phyloP scores from a whole-genome alignment of 805 yeast genomes.

The Nakazawaea peltata region DNA sequence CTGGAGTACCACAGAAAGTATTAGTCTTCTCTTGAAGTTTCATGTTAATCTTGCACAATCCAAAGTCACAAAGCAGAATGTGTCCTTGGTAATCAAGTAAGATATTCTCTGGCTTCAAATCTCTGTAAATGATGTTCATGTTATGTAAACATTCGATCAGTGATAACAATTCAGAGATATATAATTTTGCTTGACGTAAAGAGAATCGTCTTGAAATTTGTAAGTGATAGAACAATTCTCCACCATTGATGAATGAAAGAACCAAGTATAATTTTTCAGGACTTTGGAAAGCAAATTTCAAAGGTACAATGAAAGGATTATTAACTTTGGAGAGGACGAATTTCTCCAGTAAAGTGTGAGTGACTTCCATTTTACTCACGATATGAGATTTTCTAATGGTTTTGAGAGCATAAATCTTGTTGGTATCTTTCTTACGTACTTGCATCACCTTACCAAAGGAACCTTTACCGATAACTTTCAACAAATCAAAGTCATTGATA shows the following conservation, averaged over 20 bases:
- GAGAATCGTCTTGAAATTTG: constrained; percentile 88
- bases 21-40: constrained; percentile 73
- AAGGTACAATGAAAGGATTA: constrained; percentile 93
- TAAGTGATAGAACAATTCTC: constrained; percentile 90
- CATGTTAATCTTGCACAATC: constrained; percentile 94
- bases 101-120: constrained; percentile 93
- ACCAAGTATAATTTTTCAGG: constrained; percentile 92
- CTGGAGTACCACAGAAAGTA: constrained; percentile 98
- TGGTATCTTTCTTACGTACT: constrained; percentile 91
- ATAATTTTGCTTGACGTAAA: constrained; percentile 82
- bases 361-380: constrained; percentile 89
- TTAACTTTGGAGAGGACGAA: constrained; percentile 89
- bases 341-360: constrained; percentile 93
- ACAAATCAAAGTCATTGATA: constrained; percentile 85
- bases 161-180: constrained; percentile 87
- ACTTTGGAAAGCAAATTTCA: constrained; percentile 94
- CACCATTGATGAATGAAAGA: constrained; percentile 91
- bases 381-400: constrained; percentile 92
- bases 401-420: constrained; percentile 89
- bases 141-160: constrained; percentile 91
- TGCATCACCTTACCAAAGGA: constrained; percentile 99
- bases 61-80: constrained; percentile 95
- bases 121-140: constrained; percentile 89
- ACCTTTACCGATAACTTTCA: constrained; percentile 96
- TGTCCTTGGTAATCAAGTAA: constrained; percentile 94